Percentiles rank a stretch among this genome's conserved stretches.
Evolutionary conservation across 805 yeast species (phyloP).

Genomic region (Saturnispora dispora): DNA sequence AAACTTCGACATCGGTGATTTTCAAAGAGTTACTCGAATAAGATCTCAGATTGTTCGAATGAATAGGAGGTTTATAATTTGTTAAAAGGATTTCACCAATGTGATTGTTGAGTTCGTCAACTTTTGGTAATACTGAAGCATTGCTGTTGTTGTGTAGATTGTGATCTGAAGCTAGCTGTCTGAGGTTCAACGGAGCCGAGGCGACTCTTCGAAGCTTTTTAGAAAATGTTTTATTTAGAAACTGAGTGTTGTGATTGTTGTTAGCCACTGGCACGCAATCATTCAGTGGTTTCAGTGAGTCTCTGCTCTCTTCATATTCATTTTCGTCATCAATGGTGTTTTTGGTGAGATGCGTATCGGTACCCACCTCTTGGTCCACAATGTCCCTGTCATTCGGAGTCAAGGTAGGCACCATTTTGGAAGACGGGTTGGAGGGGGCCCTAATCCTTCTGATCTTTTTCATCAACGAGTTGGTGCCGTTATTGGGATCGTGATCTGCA

Average conservation of each 20-base stretch:
- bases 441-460: constrained; percentile 28
- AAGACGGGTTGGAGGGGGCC: constrained; percentile 25
- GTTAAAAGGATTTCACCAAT: constrained; percentile 29
- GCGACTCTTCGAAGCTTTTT: constrained; percentile 62
- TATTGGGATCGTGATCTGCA: neutral
- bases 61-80: constrained; percentile 33
- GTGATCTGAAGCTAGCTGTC: constrained; percentile 23
- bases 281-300: constrained; percentile 12
- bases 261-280: neutral
- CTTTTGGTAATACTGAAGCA: neutral
- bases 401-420: constrained; percentile 7
- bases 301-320: constrained; percentile 11
- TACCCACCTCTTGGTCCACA: constrained; percentile 9
- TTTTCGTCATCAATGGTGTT: neutral
- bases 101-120: constrained; percentile 23
- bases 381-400: constrained; percentile 23
- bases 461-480: constrained; percentile 17
- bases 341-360: neutral
- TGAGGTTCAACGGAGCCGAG: constrained; percentile 67
- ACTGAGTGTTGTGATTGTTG: neutral
- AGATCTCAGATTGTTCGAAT: constrained; percentile 33
- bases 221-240: constrained; percentile 21
- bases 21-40: constrained; percentile 71
- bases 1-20: constrained; percentile 68
- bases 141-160: neutral